Evolutionary conservation across 805 yeast genomes (phyloP).

Genomic region (Kluyveromyces aestuarii): DNA sequence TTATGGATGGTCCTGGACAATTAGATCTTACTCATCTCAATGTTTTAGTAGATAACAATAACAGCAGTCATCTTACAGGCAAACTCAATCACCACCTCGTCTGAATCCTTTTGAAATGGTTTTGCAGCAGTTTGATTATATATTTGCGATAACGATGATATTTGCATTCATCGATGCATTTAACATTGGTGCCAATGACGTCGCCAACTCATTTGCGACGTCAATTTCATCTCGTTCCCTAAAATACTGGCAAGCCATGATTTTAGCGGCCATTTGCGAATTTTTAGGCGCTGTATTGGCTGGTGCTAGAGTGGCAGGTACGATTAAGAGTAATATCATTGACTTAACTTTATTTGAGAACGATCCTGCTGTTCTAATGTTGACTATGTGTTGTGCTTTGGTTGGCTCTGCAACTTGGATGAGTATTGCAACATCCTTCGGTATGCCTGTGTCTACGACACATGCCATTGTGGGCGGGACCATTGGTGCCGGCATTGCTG

Average conservation of each 20-base stretch:
- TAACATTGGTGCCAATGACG: constrained; percentile 78
- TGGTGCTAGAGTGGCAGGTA: constrained; percentile 66
- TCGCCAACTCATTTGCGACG: constrained; percentile 72
- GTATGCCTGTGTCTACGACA: constrained; percentile 77
- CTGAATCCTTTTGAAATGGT: constrained; percentile 18
- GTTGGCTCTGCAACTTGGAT: constrained; percentile 69
- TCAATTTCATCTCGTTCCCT: constrained; percentile 63
- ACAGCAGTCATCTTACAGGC: no score
- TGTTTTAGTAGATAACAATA: no score
- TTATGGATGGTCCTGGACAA: no score
- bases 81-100: neutral
- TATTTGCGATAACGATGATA: constrained; percentile 59
- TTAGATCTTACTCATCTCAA: no score
- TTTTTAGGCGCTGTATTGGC: constrained; percentile 67
- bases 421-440: constrained; percentile 53
- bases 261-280: constrained; percentile 61
- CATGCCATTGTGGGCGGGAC: constrained; percentile 72
- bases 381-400: constrained; percentile 66
- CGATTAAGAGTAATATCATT: constrained; percentile 58
- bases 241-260: constrained; percentile 68
- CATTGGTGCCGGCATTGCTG: constrained; percentile 68
- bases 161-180: constrained; percentile 73
- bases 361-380: constrained; percentile 64
- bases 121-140: constrained; percentile 53
- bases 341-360: constrained; percentile 39